A percentile compares a stretch with the other conserved stretches of the same genome.
Evolutionary conservation across 2,329 filamentous ascomycete species (phyloP).

Genomic region (Gaeumannomyces sp.): DNA sequence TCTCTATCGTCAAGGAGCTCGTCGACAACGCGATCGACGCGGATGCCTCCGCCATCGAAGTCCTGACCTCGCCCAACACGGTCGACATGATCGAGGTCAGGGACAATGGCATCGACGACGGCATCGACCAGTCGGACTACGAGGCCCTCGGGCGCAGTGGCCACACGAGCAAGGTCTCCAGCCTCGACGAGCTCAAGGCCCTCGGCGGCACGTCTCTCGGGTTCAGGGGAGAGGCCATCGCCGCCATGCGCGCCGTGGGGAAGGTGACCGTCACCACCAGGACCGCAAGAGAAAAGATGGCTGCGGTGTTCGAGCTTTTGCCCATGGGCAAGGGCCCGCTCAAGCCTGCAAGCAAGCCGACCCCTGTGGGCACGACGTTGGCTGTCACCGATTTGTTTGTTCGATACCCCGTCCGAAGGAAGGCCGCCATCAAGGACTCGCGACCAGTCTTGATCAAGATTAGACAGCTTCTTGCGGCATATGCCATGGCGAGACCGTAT

Average conservation of each 20-base stretch:
- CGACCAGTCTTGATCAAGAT: constrained; percentile 51
- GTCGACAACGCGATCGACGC: constrained; percentile 74
- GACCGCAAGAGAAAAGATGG: constrained; percentile 54
- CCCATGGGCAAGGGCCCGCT: constrained; percentile 34
- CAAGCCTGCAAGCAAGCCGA: constrained; percentile 33
- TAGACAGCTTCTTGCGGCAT: constrained; percentile 54
- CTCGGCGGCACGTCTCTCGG: constrained; percentile 59
- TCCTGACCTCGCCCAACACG: constrained; percentile 59
- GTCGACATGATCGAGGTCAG: constrained; percentile 63
- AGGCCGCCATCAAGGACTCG: constrained; percentile 50
- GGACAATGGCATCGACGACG: constrained; percentile 70
- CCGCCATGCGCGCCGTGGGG: constrained; percentile 56
- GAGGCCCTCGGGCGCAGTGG: constrained; percentile 56
- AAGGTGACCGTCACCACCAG: constrained; percentile 58
- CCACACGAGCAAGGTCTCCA: constrained; percentile 66
- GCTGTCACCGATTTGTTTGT: constrained; percentile 53
- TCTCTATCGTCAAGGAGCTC: constrained; percentile 66
- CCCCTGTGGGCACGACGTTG: constrained; percentile 64
- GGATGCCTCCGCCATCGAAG: constrained; percentile 57
- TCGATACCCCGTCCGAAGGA: constrained; percentile 56
- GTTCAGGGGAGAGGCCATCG: constrained; percentile 70
- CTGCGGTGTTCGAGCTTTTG: constrained; percentile 39
- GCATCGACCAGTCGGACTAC: constrained; percentile 59
- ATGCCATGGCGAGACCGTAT: constrained; percentile 60
- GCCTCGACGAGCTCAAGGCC: constrained; percentile 53